phyloP scores from a whole-genome alignment of 805 yeast genomes.

The Lachancea quebecensis region DNA sequence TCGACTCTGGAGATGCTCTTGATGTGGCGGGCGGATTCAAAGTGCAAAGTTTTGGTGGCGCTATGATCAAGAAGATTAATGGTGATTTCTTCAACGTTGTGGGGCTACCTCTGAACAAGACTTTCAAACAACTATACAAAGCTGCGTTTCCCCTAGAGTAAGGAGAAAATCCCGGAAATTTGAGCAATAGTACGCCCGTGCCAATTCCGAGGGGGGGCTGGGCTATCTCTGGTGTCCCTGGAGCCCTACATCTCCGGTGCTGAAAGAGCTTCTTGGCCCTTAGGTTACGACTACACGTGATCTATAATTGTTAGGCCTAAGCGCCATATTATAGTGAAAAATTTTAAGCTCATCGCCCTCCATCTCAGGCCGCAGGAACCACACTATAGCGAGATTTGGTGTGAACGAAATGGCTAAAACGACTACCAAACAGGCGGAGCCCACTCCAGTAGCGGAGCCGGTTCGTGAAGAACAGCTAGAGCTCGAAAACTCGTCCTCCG shows the following conservation, averaged over 20 bases:
- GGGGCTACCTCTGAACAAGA: constrained; percentile 68
- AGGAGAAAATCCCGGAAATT: background rate
- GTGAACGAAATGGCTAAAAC: constrained; percentile 6
- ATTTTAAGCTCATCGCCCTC: constrained; percentile 9
- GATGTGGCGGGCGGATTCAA: constrained; percentile 91
- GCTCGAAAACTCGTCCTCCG: constrained; percentile 19
- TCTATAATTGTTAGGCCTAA: background rate
- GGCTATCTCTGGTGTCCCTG: no score
- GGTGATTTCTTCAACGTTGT: constrained; percentile 88
- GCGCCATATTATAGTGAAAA: background rate
- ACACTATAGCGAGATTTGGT: background rate
- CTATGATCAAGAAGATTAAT: constrained; percentile 51
- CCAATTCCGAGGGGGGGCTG: no score
- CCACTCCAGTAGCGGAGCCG: constrained; percentile 10
- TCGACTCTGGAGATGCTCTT: constrained; percentile 63
- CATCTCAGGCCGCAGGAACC: background rate
- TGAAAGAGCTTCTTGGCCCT: no score
- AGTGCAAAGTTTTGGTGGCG: constrained; percentile 67
- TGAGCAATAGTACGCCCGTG: background rate
- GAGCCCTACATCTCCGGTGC: no score
- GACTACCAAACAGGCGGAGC: constrained; percentile 12
- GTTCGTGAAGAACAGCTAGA: constrained; percentile 23
- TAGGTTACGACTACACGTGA: no score
- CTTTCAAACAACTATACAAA: constrained; percentile 31
- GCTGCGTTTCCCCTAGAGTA: constrained; percentile 4